Percentiles rank a stretch among this genome's conserved stretches.
These are phyloP conservation scores for Oemleria cerasiformis DNA, from an alignment of 306 rosid species.

Conservation along the genomic window DNA sequence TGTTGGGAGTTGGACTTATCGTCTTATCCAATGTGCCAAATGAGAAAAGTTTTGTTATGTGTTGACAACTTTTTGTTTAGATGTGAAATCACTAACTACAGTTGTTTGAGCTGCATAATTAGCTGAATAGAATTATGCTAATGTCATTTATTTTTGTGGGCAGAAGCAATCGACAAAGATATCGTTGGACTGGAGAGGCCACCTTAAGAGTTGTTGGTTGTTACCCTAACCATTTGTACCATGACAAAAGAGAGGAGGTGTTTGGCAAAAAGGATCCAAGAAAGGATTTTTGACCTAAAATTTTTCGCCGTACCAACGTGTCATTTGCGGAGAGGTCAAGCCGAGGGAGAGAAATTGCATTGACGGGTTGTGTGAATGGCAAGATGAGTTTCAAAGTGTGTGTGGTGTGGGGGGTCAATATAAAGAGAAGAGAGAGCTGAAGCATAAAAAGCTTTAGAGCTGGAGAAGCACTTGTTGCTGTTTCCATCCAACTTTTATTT, in stretches of 20 bases:
- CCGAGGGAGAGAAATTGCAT: constrained; percentile 8
- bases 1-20: too few species aligned
- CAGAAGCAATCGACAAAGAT: constrained; percentile 36
- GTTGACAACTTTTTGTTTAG: constrained; percentile 13
- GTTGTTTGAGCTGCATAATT: constrained; percentile 1
- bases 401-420: constrained; percentile 17
- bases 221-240: constrained; percentile 35
- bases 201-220: constrained; percentile 44
- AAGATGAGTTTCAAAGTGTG: constrained; percentile 16
- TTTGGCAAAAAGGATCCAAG: constrained; percentile 35
- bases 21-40: constrained; percentile 6
- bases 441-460: constrained; percentile 38
- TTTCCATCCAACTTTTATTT: constrained; percentile 10
- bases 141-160: background rate
- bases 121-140: background rate
- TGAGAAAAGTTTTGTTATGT: background rate
- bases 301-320: constrained; percentile 25
- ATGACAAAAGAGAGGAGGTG: constrained; percentile 29
- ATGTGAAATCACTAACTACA: constrained; percentile 10
- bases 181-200: constrained; percentile 35
- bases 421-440: constrained; percentile 6
- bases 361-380: constrained; percentile 7
- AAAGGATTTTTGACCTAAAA: constrained; percentile 37
- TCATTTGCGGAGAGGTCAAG: constrained; percentile 5
- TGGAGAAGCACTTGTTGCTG: constrained; percentile 54